Base-by-base conservation (phyloP, 73 alveolate genomes). In the Loxodes magnus region DNA sequence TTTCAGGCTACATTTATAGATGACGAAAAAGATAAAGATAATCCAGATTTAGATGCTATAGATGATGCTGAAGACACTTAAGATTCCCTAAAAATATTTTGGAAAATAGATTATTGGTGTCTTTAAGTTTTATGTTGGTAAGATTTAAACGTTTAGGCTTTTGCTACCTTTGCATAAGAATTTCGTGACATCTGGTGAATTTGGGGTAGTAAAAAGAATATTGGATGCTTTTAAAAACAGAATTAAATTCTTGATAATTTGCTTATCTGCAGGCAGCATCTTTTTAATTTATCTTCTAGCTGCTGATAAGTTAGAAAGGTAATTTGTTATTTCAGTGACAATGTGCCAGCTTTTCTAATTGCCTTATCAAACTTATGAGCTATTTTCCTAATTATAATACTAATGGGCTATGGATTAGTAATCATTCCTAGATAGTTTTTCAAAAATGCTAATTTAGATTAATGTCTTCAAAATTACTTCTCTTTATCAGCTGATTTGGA, bases 281-380 rank as follows among this genome's bases (percentile, higher is more conserved):
- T 46, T 37, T 19, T 24, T 46, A 19, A 24, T 17, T 1, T 46
- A 46, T 19, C 59, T 46, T 12, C 27, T 46, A 12, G 15, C n/a
- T 9, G 15, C 7, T 7, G n/a, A 25, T 10, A 19, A 46, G 17
- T 19, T 46, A 5, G 27, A 37, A n/a, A 21, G 22, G 26, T 10
- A 22, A 46, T 25, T n/a, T 24, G n/a, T n/a, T 17, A 9, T 33
- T n/a, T 33, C 14, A 33, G 43, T 1, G 43, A 33, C 14, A n/a
- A 12, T 33, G 10, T 24, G 17, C 59, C 59, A 10, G 34, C 27
- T 10, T 46, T 46, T 46, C 27, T 46, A 2, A 25, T 46, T 16
- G 59, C 27, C n/a, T 46, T 46, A 46, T 25, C 43, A n/a, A 46
- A 46, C 39, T 46, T 37, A 17, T 46, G 59, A 41, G 59, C 43